A percentile compares a stretch with the other conserved stretches of the same genome.
phyloP scores from a whole-genome alignment of 2,329 filamentous ascomycete species.

The Ceratocystis alfenasii region DNA sequence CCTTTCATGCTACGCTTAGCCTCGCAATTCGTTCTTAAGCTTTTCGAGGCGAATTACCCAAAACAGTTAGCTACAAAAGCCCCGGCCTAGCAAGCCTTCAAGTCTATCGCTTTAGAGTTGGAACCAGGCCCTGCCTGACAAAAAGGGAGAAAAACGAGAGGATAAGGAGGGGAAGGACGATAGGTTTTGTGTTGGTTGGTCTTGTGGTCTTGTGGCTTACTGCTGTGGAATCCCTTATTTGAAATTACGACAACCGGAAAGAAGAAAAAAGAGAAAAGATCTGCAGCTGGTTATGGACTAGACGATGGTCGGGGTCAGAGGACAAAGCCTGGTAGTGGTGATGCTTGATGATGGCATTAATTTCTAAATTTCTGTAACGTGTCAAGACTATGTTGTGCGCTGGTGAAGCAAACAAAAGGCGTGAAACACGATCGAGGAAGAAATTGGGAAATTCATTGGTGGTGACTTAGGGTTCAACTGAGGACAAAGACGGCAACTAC shows the following conservation, averaged over 20 bases:
- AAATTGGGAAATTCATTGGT: neutral
- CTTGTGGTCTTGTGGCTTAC: neutral
- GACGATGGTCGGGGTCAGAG: neutral
- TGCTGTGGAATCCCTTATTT: neutral
- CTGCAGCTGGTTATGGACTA: neutral
- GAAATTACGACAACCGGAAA: slow-evolving; percentile 8
- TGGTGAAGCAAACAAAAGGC: neutral
- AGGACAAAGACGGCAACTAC: no score
- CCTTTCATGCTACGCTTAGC: neutral
- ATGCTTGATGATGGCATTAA: neutral
- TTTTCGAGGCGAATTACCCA: neutral
- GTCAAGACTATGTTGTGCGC: neutral
- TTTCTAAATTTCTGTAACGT: neutral
- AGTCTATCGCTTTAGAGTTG: neutral
- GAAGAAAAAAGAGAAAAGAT: slow-evolving; percentile 2
- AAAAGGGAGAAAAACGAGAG: neutral
- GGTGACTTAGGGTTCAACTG: neutral
- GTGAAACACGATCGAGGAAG: neutral
- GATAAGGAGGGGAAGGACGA: neutral
- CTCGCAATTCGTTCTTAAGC: neutral
- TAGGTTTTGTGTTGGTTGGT: neutral
- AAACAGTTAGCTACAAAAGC: neutral
- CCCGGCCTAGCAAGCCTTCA: neutral
- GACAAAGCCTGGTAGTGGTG: neutral
- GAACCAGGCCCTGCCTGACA: neutral